Percentiles rank a stretch among this genome's conserved stretches.
Conservation (phyloP, 331 rosid genomes). For the Pyrus hybrid region DNA sequence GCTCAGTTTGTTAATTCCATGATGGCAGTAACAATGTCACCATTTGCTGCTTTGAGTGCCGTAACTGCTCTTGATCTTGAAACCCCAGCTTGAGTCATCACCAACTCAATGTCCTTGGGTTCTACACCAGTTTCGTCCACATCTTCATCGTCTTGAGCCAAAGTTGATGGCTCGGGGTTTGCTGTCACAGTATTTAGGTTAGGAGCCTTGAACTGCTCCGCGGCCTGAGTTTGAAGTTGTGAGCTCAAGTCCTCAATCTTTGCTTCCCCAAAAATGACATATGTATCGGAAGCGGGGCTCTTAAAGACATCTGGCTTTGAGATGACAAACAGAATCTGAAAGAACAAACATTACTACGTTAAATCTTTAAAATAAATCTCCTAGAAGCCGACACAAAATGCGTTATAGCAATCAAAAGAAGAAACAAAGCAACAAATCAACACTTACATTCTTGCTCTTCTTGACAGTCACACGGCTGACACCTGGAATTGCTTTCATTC, state of each 20-base stretch:
- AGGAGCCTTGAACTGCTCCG: slow-evolving; percentile 88
- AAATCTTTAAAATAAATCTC: not conserved
- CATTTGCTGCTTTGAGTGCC: slow-evolving; percentile 33
- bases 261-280: slow-evolving; percentile 76
- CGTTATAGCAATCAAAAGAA: not conserved
- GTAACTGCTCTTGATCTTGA: slow-evolving; percentile 34
- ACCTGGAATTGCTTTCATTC: slow-evolving; percentile 72
- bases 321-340: slow-evolving; percentile 68
- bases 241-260: slow-evolving; percentile 87
- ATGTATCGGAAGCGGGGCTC: slow-evolving; percentile 78
- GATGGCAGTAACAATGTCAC: slow-evolving; percentile 42
- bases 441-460: slow-evolving; percentile 75
- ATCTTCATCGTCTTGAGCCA: slow-evolving; percentile 44
- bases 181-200: slow-evolving; percentile 40
- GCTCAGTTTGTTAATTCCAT: slow-evolving; percentile 43
- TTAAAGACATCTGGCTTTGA: slow-evolving; percentile 87
- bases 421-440: not conserved
- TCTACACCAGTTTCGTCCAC: slow-evolving; percentile 37
- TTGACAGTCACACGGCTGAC: slow-evolving; percentile 81
- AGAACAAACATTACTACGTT: not conserved
- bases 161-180: slow-evolving; percentile 46
- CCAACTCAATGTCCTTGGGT: slow-evolving; percentile 40
- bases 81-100: slow-evolving; percentile 49
- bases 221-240: slow-evolving; percentile 78
- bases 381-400: not conserved